These are phyloP conservation scores for Cyberlindnera maritima DNA, from an alignment of 805 yeast species.

Conservation along the genomic window DNA sequence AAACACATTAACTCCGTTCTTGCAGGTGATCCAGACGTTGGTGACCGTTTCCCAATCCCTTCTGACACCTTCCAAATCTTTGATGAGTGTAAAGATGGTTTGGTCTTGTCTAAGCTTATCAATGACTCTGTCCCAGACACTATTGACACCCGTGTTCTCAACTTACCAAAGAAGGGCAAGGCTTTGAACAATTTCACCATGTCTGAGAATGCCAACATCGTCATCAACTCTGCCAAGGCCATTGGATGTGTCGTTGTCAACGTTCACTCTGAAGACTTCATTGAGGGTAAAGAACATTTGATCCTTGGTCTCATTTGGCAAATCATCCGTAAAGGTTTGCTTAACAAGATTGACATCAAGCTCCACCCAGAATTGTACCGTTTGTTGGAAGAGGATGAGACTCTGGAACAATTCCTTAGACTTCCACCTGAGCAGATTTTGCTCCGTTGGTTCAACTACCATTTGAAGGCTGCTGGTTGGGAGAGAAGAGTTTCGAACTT, in stretches of 20 bases:
- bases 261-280: conserved; percentile 93
- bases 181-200: conserved; percentile 89
- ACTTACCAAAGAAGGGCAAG: conserved; percentile 79
- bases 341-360: conserved; percentile 93
- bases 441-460: conserved; percentile 96
- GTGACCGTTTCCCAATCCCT: conserved; percentile 84
- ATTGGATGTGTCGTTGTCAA: conserved; percentile 98
- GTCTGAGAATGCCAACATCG: conserved; percentile 96
- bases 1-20: conserved; percentile 92
- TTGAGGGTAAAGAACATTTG: conserved; percentile 91
- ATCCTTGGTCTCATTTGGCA: conserved; percentile 95
- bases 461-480: conserved; percentile 90
- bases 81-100: conserved; percentile 95
- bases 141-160: conserved; percentile 95
- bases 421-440: conserved; percentile 97
- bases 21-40: conserved; percentile 84
- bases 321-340: conserved; percentile 92
- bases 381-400: conserved; percentile 92
- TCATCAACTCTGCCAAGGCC: conserved; percentile 97
- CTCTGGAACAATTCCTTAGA: conserved; percentile 92
- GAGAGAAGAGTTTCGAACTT: conserved; percentile 83
- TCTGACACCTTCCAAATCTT: conserved; percentile 92
- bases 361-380: conserved; percentile 95
- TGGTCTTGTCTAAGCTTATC: conserved; percentile 87
- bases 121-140: conserved; percentile 98